Conservation (phyloP, 1,139 yeast species). For the Geotrichum candidum region DNA sequence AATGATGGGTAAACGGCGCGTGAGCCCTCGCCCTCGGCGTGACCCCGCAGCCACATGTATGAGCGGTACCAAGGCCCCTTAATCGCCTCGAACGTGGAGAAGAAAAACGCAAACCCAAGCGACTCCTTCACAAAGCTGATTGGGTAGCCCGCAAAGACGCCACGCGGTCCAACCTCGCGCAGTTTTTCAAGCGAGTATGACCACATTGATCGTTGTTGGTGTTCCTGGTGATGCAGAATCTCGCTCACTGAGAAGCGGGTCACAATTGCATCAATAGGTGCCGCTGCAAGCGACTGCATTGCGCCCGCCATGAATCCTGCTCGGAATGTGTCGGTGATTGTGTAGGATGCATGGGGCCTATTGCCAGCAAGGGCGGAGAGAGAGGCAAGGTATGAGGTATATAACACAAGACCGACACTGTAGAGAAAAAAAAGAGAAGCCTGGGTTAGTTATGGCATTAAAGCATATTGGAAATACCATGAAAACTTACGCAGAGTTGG, state of each 20-base stretch:
- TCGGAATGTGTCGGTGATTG: conserved; percentile 53
- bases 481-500: conserved; percentile 55
- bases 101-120: conserved; percentile 80
- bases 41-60: conserved; percentile 4
- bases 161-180: conserved; percentile 67
- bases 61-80: conserved; percentile 39
- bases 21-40: conserved; percentile 4
- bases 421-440: neutral
- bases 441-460: neutral
- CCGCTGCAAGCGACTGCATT: conserved; percentile 83
- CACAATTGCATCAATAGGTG: conserved; percentile 88
- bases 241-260: conserved; percentile 76
- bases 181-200: conserved; percentile 63
- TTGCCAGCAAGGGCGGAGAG: conserved; percentile 26
- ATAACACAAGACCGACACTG: conserved; percentile 69
- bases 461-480: neutral
- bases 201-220: conserved; percentile 54
- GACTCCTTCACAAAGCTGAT: conserved; percentile 74
- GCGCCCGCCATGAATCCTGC: conserved; percentile 87
- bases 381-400: conserved; percentile 65
- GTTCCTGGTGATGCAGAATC: conserved; percentile 37
- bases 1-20: conserved; percentile 50
- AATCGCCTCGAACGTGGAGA: conserved; percentile 76
- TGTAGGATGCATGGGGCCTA: conserved; percentile 12
- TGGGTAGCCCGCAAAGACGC: conserved; percentile 86